phyloP scores from a whole-genome alignment of 495 filamentous ascomycete genomes.

The Xylaria grammica region DNA sequence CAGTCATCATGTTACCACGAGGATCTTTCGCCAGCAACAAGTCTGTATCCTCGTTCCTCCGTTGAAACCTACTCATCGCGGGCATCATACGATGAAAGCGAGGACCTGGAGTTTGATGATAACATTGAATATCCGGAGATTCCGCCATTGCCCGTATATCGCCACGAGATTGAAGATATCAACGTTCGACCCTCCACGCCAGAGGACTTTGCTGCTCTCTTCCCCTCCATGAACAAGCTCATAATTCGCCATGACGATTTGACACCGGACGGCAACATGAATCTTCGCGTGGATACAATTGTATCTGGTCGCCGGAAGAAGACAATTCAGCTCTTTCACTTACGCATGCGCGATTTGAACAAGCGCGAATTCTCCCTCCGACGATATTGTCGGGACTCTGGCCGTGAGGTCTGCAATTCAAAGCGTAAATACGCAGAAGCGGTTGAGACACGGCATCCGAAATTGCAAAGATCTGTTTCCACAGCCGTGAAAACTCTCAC shows the following conservation, averaged over 20 bases:
- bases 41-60: conserved; percentile 64
- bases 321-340: conserved; percentile 86
- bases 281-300: conserved; percentile 85
- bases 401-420: conserved; percentile 90
- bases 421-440: conserved; percentile 70
- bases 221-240: conserved; percentile 81
- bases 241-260: conserved; percentile 90
- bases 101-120: conserved; percentile 61
- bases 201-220: conserved; percentile 81
- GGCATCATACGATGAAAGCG: conserved; percentile 66
- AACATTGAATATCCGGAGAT: conserved; percentile 48
- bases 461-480: conserved; percentile 73
- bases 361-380: conserved; percentile 87
- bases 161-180: conserved; percentile 62
- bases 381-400: conserved; percentile 90
- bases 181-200: conserved; percentile 77
- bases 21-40: conserved; percentile 54
- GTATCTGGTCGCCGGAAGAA: conserved; percentile 63
- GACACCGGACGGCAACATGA: conserved; percentile 96
- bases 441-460: conserved; percentile 41
- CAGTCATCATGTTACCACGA: conserved; percentile 48
- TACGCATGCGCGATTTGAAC: conserved; percentile 92
- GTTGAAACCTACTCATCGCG: conserved; percentile 81
- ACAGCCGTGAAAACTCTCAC: conserved; percentile 73
- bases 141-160: conserved; percentile 63